Evolutionary conservation across 257 asterid species (phyloP).

Genomic region (Petrea volubilis): DNA sequence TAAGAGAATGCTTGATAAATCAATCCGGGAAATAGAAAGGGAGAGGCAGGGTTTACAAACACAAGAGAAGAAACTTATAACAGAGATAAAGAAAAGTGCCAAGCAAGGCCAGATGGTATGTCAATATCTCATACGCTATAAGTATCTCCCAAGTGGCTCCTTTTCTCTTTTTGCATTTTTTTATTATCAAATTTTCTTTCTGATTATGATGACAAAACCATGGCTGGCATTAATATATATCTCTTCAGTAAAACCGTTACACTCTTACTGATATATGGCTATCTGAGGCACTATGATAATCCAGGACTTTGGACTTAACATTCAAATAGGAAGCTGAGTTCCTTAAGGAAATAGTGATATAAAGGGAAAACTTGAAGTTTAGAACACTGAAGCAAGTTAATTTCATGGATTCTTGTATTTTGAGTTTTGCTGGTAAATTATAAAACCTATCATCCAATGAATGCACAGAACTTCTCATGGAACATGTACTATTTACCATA

Average conservation of each 20-base stretch:
- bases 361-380: not conserved
- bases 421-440: not conserved
- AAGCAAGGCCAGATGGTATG: constrained; percentile 99
- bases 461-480: not conserved
- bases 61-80: constrained; percentile 88
- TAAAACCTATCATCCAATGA: not conserved
- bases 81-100: constrained; percentile 94
- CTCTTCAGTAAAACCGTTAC: not conserved
- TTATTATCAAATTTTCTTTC: not conserved
- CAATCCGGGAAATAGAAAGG: constrained; percentile 95
- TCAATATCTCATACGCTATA: not conserved
- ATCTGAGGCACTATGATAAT: not conserved
- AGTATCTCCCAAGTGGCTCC: not conserved
- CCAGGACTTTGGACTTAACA: not conserved
- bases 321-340: not conserved
- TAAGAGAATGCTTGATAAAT: constrained; percentile 96
- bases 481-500: not conserved
- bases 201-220: constrained; percentile 1
- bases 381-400: not conserved
- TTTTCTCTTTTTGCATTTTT: not conserved
- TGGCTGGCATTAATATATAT: constrained; percentile 11
- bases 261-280: not conserved
- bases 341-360: not conserved
- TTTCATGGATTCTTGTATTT: not conserved
- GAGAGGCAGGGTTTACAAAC: constrained; percentile 93